A percentile compares a stretch with the other conserved stretches of the same genome.
Conservation (phyloP, 140 eudicot genomes). For the Bidens hawaiensis region DNA sequence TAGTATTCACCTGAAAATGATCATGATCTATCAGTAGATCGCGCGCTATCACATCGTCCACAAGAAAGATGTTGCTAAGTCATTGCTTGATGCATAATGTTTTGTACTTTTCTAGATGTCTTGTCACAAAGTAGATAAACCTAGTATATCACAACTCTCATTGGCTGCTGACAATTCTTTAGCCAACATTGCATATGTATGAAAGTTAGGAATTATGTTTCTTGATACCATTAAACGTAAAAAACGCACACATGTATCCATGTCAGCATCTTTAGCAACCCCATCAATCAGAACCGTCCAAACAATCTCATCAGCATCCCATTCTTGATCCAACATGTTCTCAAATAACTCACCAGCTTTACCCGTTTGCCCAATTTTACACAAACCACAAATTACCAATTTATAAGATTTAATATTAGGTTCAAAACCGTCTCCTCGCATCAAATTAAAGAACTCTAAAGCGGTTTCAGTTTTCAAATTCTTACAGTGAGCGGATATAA, state of each 20-base stretch:
- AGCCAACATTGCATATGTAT: constrained; percentile 47
- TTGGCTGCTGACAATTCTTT: constrained; percentile 49
- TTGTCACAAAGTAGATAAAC: neutral
- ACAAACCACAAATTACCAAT: no score
- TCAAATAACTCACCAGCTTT: no score
- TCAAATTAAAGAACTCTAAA: no score
- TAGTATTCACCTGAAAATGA: constrained; percentile 27
- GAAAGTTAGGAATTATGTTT: constrained; percentile 35
- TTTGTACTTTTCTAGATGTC: constrained; percentile 15
- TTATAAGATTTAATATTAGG: no score
- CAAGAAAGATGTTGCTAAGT: constrained; percentile 15
- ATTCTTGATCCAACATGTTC: no score
- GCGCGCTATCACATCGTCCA: constrained; percentile 8
- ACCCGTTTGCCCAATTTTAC: no score
- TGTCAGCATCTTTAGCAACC: no score
- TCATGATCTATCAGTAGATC: constrained; percentile 9
- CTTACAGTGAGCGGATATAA: no score
- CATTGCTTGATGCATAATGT: constrained; percentile 12
- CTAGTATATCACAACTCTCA: constrained; percentile 23
- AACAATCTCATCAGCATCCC: no score
- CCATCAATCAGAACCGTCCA: no score
- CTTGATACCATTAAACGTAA: constrained; percentile 48
- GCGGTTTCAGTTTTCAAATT: no score
- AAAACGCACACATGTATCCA: constrained; percentile 46
- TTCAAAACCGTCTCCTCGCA: no score